phyloP scores from a whole-genome alignment of 2,329 filamentous ascomycete genomes.

The Pseudophaeomoniella oleicola region DNA sequence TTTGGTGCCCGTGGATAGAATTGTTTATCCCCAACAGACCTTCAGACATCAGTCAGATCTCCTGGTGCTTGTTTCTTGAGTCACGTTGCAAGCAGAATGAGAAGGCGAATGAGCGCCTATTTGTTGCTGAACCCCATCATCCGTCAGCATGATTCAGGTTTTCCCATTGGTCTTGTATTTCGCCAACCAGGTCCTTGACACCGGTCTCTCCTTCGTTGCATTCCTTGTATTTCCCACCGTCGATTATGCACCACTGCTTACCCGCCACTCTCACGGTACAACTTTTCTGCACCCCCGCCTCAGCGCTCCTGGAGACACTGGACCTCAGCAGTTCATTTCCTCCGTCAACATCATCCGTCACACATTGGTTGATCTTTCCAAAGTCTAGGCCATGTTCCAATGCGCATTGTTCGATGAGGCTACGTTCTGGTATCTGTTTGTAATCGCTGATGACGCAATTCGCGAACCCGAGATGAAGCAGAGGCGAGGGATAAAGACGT shows the following conservation, averaged over 20 bases:
- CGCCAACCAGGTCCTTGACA: not conserved
- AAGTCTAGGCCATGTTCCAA: slow-evolving; percentile 84
- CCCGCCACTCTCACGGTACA: slow-evolving; percentile 69
- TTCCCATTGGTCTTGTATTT: not conserved
- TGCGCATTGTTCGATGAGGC: slow-evolving; percentile 74
- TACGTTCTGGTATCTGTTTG: slow-evolving; percentile 57
- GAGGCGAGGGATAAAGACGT: slow-evolving; percentile 42
- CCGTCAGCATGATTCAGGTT: not conserved
- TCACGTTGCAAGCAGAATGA: too few relatives aligned
- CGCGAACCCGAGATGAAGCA: slow-evolving; percentile 80
- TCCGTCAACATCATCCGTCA: slow-evolving; percentile 41
- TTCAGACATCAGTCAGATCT: too few relatives aligned
- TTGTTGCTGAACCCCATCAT: too few relatives aligned
- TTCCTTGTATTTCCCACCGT: slow-evolving; percentile 44
- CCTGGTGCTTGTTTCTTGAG: too few relatives aligned
- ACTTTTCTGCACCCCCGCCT: slow-evolving; percentile 54
- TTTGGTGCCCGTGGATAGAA: too few relatives aligned
- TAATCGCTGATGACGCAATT: slow-evolving; percentile 78
- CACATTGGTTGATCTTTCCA: slow-evolving; percentile 65
- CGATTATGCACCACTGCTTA: slow-evolving; percentile 66
- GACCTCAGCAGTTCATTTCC: slow-evolving; percentile 28
- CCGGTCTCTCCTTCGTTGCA: not conserved
- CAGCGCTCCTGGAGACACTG: slow-evolving; percentile 35
- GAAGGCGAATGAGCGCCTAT: too few relatives aligned
- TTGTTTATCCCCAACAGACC: too few relatives aligned